Conservation (phyloP, 768 basidiomycete species). For the Rhizopogon vinicolor region DNA sequence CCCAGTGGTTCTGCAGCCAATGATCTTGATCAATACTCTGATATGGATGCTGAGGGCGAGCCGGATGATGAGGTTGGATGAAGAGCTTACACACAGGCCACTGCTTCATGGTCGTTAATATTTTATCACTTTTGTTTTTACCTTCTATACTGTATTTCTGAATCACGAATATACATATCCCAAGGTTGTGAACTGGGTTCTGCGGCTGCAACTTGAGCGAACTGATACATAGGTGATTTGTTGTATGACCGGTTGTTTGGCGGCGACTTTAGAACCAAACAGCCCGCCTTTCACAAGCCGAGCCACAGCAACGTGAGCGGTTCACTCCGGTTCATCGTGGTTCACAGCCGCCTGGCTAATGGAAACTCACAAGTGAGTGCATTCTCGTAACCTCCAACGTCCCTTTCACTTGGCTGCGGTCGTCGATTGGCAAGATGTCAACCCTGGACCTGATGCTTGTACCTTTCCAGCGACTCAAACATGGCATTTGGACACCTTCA, state of each 20-base stretch:
- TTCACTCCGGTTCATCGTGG: slow-evolving; percentile 33
- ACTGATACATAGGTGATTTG: slow-evolving; percentile 12
- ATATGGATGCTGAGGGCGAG: slow-evolving; percentile 38
- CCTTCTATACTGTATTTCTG: slow-evolving; percentile 4
- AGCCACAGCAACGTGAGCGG: slow-evolving; percentile 29
- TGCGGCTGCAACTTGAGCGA: slow-evolving; percentile 7
- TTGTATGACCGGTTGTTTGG: slow-evolving; percentile 16
- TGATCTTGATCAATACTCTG: slow-evolving; percentile 22
- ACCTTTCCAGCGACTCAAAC: slow-evolving; percentile 44
- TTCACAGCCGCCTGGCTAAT: slow-evolving; percentile 19
- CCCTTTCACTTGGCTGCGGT: not conserved
- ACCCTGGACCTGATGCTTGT: slow-evolving; percentile 3
- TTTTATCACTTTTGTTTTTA: slow-evolving; percentile 9
- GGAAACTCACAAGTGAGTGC: slow-evolving; percentile 31
- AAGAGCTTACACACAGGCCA: slow-evolving; percentile 23
- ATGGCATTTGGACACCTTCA: slow-evolving; percentile 63
- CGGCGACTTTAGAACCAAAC: slow-evolving; percentile 11
- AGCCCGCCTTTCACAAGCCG: slow-evolving; percentile 18
- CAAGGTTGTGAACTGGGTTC: not conserved
- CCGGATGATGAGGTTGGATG: slow-evolving; percentile 44
- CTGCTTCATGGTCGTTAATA: slow-evolving; percentile 19
- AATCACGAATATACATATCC: not conserved
- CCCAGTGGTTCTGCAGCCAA: slow-evolving; percentile 10
- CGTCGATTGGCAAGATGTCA: slow-evolving; percentile 9
- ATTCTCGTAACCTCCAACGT: slow-evolving; percentile 6